These are phyloP conservation scores for Phlyctochytrium arcticum DNA, from an alignment of 192 early-diverging fungal species.

Conservation along the genomic window DNA sequence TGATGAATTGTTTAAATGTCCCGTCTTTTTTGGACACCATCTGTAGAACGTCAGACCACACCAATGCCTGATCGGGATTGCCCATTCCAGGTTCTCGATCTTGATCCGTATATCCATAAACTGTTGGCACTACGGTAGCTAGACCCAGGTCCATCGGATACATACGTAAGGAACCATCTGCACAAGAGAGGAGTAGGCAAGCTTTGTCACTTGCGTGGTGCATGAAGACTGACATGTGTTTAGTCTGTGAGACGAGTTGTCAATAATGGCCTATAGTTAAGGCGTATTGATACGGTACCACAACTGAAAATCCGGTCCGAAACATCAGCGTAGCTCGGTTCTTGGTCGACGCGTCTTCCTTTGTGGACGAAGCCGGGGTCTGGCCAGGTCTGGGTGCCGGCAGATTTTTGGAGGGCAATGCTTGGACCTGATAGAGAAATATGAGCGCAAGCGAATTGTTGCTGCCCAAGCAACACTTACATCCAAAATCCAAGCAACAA, in stretches of 20 bases:
- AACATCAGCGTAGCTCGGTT: not conserved
- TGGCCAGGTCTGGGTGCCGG: not conserved
- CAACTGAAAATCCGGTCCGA: not conserved
- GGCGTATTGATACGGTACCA: not conserved
- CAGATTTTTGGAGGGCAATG: conserved; percentile 6
- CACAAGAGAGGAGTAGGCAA: conserved; percentile 19
- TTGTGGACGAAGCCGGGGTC: not conserved
- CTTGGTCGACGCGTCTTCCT: not conserved
- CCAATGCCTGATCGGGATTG: conserved; percentile 1
- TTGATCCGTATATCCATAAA: conserved; percentile 21
- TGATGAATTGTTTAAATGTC: not conserved
- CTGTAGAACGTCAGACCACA: conserved; percentile 16
- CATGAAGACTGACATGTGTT: conserved; percentile 13
- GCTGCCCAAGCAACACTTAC: not conserved
- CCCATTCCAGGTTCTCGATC: not conserved
- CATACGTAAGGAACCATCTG: conserved; percentile 21
- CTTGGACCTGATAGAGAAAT: conserved; percentile 9
- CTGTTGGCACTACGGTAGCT: conserved; percentile 14
- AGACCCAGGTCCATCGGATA: conserved; percentile 20
- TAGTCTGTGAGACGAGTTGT: not conserved
- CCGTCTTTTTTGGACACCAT: not conserved
- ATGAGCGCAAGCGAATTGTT: not conserved
- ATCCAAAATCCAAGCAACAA: conserved; percentile 27
- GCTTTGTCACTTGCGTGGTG: conserved; percentile 10
- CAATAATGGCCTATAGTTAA: not conserved